phyloP scores from a whole-genome alignment of 768 basidiomycete species.

The Lentinula boryana region DNA sequence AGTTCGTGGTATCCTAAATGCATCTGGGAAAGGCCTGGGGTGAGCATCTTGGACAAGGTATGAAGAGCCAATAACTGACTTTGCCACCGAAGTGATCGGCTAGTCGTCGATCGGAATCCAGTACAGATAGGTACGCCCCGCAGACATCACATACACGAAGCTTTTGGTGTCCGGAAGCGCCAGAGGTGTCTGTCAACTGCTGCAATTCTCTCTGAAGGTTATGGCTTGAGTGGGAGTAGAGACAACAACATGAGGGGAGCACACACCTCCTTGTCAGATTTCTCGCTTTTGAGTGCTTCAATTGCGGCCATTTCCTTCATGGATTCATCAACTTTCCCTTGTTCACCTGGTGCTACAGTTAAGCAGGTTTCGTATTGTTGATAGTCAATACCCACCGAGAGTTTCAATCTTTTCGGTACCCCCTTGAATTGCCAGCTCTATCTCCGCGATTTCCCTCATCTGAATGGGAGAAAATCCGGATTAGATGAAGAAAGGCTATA shows the following conservation, averaged over 20 bases:
- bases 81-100: conserved; percentile 99
- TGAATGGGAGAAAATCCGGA: conserved; percentile 17
- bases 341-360: conserved; percentile 60
- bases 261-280: conserved; percentile 88
- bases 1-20: conserved; percentile 98
- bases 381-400: conserved; percentile 49
- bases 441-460: conserved; percentile 99
- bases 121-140: conserved; percentile 96
- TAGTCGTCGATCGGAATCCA: conserved; percentile 96
- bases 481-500: not conserved
- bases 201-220: conserved; percentile 77
- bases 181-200: conserved; percentile 94
- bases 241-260: conserved; percentile 7
- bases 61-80: conserved; percentile 39
- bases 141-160: conserved; percentile 99
- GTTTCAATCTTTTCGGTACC: conserved; percentile 98
- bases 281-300: conserved; percentile 95
- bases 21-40: conserved; percentile 57
- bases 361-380: not conserved
- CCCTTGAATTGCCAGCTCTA: conserved; percentile 97
- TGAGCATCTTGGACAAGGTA: conserved; percentile 5
- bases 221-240: not conserved
- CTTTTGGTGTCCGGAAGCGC: conserved; percentile 99
- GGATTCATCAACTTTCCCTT: conserved; percentile 98
- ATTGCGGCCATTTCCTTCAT: conserved; percentile 98